Evolutionary conservation across 352 stramenopile genomes (phyloP).

Genomic region (Peronosclerospora sorghi): DNA sequence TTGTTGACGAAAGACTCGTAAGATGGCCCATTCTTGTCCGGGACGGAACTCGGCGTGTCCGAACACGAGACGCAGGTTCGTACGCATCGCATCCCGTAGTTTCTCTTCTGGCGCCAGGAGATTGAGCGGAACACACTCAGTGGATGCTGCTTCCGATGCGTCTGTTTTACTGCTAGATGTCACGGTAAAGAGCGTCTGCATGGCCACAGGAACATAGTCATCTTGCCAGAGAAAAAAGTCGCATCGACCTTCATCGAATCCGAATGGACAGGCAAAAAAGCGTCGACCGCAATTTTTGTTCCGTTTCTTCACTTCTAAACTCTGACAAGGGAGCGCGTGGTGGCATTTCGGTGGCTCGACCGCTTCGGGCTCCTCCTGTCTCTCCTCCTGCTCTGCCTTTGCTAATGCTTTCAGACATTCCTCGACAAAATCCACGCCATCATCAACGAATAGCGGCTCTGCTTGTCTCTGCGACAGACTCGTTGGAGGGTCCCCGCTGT

Average conservation of each 20-base stretch:
- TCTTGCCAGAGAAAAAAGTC: slow-evolving; percentile 82
- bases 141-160: slow-evolving; percentile 17
- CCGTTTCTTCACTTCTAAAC: slow-evolving; percentile 73
- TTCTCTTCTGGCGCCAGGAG: slow-evolving; percentile 28
- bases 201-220: slow-evolving; percentile 51
- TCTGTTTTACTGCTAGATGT: slow-evolving; percentile 2
- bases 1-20: slow-evolving; percentile 48
- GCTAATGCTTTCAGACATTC: slow-evolving; percentile 58
- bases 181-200: slow-evolving; percentile 39
- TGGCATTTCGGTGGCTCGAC: slow-evolving; percentile 45
- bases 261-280: slow-evolving; percentile 66
- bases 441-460: slow-evolving; percentile 18
- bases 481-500: slow-evolving; percentile 10
- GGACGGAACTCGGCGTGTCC: slow-evolving; percentile 68
- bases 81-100: slow-evolving; percentile 41
- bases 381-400: slow-evolving; percentile 6
- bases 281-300: slow-evolving; percentile 65
- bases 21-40: slow-evolving; percentile 78
- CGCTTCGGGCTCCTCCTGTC: slow-evolving; percentile 4
- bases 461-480: slow-evolving; percentile 22
- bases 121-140: slow-evolving; percentile 45
- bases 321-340: slow-evolving; percentile 46
- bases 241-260: slow-evolving; percentile 67
- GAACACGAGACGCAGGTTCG: slow-evolving; percentile 78
- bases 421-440: slow-evolving; percentile 70